Conservation (phyloP, 225 moss, liverwort and hornwort genomes). For the Neckera pumila region DNA sequence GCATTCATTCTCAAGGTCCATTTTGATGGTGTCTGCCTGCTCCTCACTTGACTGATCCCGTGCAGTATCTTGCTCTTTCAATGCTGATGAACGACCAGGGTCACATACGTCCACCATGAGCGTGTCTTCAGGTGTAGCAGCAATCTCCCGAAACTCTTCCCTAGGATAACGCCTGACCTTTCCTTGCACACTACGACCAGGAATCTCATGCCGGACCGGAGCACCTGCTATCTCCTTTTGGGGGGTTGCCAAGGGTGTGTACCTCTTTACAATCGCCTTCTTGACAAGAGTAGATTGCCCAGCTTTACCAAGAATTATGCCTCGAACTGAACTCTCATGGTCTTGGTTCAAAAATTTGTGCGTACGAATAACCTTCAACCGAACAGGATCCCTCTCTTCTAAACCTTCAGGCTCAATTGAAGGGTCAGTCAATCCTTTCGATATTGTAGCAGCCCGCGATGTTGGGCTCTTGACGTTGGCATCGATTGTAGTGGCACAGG, state of each 20-base stretch:
- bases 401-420: not conserved
- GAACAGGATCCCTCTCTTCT: not conserved
- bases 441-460: not conserved
- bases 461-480: not conserved
- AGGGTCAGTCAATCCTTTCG: not conserved
- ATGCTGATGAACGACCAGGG: not conserved
- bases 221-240: not conserved
- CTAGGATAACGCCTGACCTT: not conserved
- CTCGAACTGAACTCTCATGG: not conserved
- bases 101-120: not conserved
- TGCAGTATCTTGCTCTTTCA: not conserved
- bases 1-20: not conserved
- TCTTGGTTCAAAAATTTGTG: not conserved
- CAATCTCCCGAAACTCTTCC: not conserved
- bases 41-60: not conserved
- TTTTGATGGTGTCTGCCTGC: not conserved
- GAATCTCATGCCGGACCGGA: not conserved
- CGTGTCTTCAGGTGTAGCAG: not conserved
- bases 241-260: not conserved
- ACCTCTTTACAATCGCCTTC: conserved; percentile 12
- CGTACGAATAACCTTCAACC: not conserved
- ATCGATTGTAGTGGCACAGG: not conserved
- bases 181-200: not conserved
- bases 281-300: not conserved
- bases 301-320: not conserved